Percentiles rank a stretch among this genome's conserved stretches.
Evolutionary conservation across 2,329 filamentous ascomycete genomes (phyloP).

Genomic region (Ustilaginoidea virens): DNA sequence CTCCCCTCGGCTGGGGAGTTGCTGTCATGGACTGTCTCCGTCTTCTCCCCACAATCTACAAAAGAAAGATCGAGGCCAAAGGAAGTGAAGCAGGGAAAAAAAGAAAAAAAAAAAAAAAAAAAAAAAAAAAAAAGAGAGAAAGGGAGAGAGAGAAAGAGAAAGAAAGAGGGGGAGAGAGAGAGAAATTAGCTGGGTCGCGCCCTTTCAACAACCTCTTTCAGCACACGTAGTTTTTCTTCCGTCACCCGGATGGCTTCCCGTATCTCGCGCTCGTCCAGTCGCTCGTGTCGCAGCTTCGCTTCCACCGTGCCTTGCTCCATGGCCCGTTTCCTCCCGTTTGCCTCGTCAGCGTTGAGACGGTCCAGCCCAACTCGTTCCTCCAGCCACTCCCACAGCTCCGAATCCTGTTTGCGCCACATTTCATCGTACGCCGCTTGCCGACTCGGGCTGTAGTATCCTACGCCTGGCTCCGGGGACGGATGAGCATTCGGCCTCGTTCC

Average conservation of each 20-base stretch:
- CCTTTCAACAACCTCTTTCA: conserved; percentile 56
- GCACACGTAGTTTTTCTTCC: conserved; percentile 62
- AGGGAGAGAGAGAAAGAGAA: not conserved
- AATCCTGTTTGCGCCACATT: conserved; percentile 80
- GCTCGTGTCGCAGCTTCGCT: conserved; percentile 40
- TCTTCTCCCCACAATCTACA: too few species aligned
- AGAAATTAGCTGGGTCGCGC: conserved; percentile 13
- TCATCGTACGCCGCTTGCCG: conserved; percentile 78
- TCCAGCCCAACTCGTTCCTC: conserved; percentile 74
- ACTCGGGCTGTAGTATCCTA: conserved; percentile 32
- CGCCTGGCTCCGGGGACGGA: conserved; percentile 18
- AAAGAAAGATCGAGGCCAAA: too few species aligned
- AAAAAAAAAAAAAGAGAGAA: too few species aligned
- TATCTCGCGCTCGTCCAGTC: conserved; percentile 59
- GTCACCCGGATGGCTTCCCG: conserved; percentile 72
- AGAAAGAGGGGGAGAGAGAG: not conserved
- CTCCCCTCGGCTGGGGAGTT: too few species aligned
- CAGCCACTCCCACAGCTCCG: conserved; percentile 83
- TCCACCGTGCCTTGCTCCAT: conserved; percentile 41
- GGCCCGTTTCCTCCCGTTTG: conserved; percentile 26
- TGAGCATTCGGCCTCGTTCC: conserved; percentile 28
- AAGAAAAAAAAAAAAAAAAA: too few species aligned
- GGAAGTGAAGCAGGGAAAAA: too few species aligned
- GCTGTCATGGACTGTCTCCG: too few species aligned
- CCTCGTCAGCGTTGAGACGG: conserved; percentile 25